A percentile compares a stretch with the other conserved stretches of the same genome.
These are phyloP conservation scores for Talaromyces verruculosus DNA, from an alignment of 2,329 filamentous ascomycete genomes.

Conservation along the genomic window DNA sequence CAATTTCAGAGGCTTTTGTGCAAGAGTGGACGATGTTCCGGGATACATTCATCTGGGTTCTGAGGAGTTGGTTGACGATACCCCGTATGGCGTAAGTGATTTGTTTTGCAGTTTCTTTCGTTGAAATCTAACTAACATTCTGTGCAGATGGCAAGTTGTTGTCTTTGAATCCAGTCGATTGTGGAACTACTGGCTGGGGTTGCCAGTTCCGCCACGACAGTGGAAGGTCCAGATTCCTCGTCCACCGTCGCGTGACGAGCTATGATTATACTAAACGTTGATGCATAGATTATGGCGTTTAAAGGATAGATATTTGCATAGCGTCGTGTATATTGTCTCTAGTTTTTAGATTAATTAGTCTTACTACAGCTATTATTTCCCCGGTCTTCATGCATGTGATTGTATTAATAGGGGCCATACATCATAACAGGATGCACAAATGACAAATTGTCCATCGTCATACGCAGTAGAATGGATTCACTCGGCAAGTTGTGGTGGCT, in stretches of 20 bases:
- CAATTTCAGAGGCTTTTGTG: constrained; percentile 59
- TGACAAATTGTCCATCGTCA: neutral
- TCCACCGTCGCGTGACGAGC: constrained; percentile 25
- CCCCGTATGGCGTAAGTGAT: constrained; percentile 68
- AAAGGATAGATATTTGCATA: constrained; percentile 17
- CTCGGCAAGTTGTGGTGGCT: constrained; percentile 63
- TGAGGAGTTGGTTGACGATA: constrained; percentile 68
- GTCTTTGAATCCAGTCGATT: constrained; percentile 55
- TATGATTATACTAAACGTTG: constrained; percentile 8
- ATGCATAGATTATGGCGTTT: constrained; percentile 20
- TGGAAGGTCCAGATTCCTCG: constrained; percentile 56
- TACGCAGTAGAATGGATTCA: constrained; percentile 50
- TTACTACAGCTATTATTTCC: neutral
- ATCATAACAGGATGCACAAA: neutral
- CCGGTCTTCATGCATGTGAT: neutral
- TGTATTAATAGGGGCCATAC: neutral
- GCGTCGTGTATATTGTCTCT: constrained; percentile 4
- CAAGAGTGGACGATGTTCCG: constrained; percentile 65
- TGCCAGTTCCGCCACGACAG: constrained; percentile 56
- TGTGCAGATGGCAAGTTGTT: constrained; percentile 51
- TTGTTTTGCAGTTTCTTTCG: neutral
- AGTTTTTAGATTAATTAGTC: neutral
- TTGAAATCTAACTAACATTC: neutral
- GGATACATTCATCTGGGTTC: constrained; percentile 63
- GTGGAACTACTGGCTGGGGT: constrained; percentile 64